Evolutionary conservation across 2,329 filamentous ascomycete species (phyloP).

Genomic region (Juglanconis sp.): DNA sequence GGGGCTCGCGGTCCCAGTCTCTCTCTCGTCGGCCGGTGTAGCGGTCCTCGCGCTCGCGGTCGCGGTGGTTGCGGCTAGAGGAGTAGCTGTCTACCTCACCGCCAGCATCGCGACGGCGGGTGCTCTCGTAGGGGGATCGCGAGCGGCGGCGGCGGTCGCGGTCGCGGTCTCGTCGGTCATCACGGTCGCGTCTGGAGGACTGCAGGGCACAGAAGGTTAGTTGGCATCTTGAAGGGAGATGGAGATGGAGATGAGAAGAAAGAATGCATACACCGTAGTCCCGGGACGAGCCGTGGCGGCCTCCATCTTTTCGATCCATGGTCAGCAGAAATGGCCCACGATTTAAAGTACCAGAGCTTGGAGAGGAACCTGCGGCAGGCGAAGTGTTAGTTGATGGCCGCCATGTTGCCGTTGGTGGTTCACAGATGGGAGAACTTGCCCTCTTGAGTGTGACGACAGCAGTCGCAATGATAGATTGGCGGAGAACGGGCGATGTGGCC

Average conservation of each 20-base stretch:
- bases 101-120: conserved; percentile 70
- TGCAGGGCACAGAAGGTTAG: conserved; percentile 16
- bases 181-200: conserved; percentile 32
- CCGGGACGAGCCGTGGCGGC: conserved; percentile 50
- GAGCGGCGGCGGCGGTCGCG: conserved; percentile 67
- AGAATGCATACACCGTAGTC: conserved; percentile 50
- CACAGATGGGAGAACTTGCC: background rate
- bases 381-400: conserved; percentile 54
- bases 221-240: background rate
- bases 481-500: background rate
- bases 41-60: conserved; percentile 88
- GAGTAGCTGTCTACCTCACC: conserved; percentile 78
- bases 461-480: background rate
- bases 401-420: conserved; percentile 74
- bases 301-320: conserved; percentile 35
- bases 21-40: conserved; percentile 60
- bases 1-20: conserved; percentile 35
- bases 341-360: conserved; percentile 3
- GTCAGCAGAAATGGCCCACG: conserved; percentile 24
- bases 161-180: conserved; percentile 31
- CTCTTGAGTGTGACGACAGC: conserved; percentile 1
- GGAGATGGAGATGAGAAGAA: background rate
- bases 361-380: conserved; percentile 61
- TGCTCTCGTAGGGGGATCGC: conserved; percentile 75
- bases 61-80: conserved; percentile 86